Evolutionary conservation across 192 early-diverging fungal genomes (phyloP), one percentile per base, ranked within the genome.

Genomic region (Dissophora globulifera): DNA sequence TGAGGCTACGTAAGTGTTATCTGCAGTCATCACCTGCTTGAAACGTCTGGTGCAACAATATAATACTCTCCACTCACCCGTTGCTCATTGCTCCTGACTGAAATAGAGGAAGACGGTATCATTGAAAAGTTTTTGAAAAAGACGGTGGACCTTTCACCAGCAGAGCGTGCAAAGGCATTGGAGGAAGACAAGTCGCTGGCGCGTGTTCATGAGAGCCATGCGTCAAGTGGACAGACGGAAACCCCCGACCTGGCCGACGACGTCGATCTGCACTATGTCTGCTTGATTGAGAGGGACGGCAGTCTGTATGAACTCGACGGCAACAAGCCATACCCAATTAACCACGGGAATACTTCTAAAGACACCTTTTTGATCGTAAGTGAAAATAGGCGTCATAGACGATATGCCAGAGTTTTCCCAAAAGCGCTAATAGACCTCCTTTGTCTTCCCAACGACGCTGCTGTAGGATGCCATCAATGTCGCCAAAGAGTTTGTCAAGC

Each of bases 271-370:
- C 97, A 98, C 70, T 99, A 93, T 79, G 81, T 94, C 2, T 91
- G 91, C n/a, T 92, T 97, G 83, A 86, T 95, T 17, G 74, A 86
- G 29, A 82, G 87, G 6, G 92, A 93, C 26, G 93, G 92, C 30
- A 75, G 85, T 6, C 38, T 99, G 8, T 96, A 92, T 59, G 95
- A 99, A 72, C 79, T 98, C 51, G 97, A 99, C 71, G 96, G 95
- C 31, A 82, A 88, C 32, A 92, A 90, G 47, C 78, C 81, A 4
- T 89, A 85, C 27, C 97, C 97, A 23, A 89, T 98, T 56, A 88
- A 93, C 78, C 95, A 94, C 64, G 96, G 96, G 2, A 69, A 78
- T 27, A 81, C 82, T 19, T 70, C 78, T 2, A 80, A 91, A 58
- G 58, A 67, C 4, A 50, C 57, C 23, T 74, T 93, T 30, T 76